Conservation (phyloP, 192 early-diverging fungal genomes). For the Umbelopsis vinacea region DNA sequence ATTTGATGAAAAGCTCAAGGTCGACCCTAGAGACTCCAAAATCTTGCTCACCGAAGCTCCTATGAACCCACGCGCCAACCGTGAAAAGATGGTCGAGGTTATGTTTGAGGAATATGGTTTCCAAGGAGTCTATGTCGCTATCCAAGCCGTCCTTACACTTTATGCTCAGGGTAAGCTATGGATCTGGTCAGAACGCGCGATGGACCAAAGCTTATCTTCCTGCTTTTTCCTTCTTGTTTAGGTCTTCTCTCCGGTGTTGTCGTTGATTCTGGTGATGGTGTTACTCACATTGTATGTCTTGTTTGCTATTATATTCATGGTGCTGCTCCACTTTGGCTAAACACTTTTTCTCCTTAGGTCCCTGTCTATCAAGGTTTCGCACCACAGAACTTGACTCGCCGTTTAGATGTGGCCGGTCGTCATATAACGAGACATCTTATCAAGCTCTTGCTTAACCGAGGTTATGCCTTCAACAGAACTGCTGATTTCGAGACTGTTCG, state of each 20-base stretch:
- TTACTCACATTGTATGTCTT: conserved; percentile 85
- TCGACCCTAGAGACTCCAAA: conserved; percentile 89
- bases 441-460: conserved; percentile 91
- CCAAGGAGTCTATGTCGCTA: conserved; percentile 89
- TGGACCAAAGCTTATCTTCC: not conserved
- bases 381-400: conserved; percentile 84
- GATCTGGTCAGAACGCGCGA: not conserved
- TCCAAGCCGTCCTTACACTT: conserved; percentile 96
- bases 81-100: conserved; percentile 89
- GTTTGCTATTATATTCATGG: conserved; percentile 18
- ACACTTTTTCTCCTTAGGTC: conserved; percentile 41
- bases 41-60: conserved; percentile 96
- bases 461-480: conserved; percentile 96
- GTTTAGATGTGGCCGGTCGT: conserved; percentile 95
- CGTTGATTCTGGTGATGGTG: conserved; percentile 98
- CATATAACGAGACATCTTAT: conserved; percentile 97
- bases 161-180: conserved; percentile 89
- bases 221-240: conserved; percentile 34
- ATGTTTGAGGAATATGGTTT: conserved; percentile 99
- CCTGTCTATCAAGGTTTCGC: conserved; percentile 98
- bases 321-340: not conserved
- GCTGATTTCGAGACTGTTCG: conserved; percentile 98
- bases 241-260: conserved; percentile 95
- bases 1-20: conserved; percentile 88
- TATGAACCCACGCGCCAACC: conserved; percentile 91